phyloP scores from a whole-genome alignment of 2,329 filamentous ascomycete genomes.

The Fusarium acutatum region DNA sequence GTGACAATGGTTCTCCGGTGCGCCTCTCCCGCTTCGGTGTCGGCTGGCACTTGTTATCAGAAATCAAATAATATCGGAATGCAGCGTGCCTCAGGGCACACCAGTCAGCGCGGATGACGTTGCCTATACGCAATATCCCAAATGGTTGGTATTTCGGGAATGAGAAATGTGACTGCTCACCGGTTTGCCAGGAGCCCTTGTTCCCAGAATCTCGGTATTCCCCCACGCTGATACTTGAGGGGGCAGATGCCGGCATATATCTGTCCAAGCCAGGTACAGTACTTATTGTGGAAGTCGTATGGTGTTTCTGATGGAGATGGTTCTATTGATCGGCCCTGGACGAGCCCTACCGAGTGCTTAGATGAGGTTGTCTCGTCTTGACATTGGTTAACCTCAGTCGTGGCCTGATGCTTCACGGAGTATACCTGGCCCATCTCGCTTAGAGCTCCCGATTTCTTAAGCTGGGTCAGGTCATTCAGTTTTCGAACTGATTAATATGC shows the following conservation, averaged over 20 bases:
- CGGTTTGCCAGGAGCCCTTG: slow-evolving; percentile 35
- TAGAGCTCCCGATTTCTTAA: background rate
- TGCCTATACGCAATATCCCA: slow-evolving; percentile 15
- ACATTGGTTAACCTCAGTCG: background rate
- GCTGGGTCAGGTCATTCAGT: background rate
- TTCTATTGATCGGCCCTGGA: background rate
- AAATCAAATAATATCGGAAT: slow-evolving; percentile 21
- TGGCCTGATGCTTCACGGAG: background rate
- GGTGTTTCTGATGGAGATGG: background rate
- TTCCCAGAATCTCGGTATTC: slow-evolving; percentile 29
- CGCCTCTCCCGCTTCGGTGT: slow-evolving; percentile 13
- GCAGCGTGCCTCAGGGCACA: background rate
- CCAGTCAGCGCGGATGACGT: slow-evolving; percentile 18
- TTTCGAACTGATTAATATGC: background rate
- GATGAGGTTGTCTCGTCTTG: background rate
- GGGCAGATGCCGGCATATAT: slow-evolving; percentile 9
- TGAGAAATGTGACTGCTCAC: slow-evolving; percentile 35
- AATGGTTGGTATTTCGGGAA: slow-evolving; percentile 25
- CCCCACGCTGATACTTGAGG: slow-evolving; percentile 26
- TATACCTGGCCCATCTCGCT: background rate
- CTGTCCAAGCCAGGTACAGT: slow-evolving; percentile 1
- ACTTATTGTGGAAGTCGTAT: background rate
- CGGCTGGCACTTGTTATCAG: slow-evolving; percentile 9
- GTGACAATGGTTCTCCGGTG: background rate
- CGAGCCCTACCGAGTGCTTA: background rate